Evolutionary conservation across 108 stramenopile species (phyloP), one percentile per base, ranked within the genome.

Genomic region (Pseudonitzschia delicatissima): DNA sequence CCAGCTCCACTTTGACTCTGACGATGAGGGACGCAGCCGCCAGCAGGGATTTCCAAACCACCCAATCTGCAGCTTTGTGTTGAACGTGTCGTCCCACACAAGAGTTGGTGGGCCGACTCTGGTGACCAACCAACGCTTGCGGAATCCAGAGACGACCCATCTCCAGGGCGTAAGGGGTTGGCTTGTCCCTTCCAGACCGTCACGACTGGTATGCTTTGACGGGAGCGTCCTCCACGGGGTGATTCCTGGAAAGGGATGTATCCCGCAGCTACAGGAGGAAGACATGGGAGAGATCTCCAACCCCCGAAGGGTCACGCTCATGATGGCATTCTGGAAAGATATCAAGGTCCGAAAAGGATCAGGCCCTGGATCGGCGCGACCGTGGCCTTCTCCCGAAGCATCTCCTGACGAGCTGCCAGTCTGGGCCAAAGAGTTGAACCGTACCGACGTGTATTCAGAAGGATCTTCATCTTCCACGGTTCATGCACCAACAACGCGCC

Each of bases 1-100:
- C 79, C 92, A 95, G 73, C 61, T 96, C 61, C 96, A 96, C 78
- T 96, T 94, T 69, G 96, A 96, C 71, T 78, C 76, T 26, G 96
- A 92, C 72, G 78, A 94, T 64, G 93, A 93, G 79, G 91, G 91
- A 45, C 47, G 57, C 32, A 85, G 80, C 13, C 29, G 31, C 26
- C 31, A 33, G 32, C 47, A 21, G 17, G 87, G 83, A 8, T 75
- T 87, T n/a, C 59, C 77, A 32, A 71, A 87, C 68, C 86, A 96
- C 69, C 95, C 95, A 3, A 79, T 96, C 57, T 73, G 81, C 36
- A 81, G 78, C 40, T 87, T 85, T 39, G 83, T 94, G 33, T 37
- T 92, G 23, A 86, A 87, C 60, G 55, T 92, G 21, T 66, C 71
- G 0, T 40, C 47, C 25, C 65, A 45, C 66, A 52, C 48, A 17